Base-by-base conservation (phyloP, 441 rosid genomes). In the Aquilaria agallochum region DNA sequence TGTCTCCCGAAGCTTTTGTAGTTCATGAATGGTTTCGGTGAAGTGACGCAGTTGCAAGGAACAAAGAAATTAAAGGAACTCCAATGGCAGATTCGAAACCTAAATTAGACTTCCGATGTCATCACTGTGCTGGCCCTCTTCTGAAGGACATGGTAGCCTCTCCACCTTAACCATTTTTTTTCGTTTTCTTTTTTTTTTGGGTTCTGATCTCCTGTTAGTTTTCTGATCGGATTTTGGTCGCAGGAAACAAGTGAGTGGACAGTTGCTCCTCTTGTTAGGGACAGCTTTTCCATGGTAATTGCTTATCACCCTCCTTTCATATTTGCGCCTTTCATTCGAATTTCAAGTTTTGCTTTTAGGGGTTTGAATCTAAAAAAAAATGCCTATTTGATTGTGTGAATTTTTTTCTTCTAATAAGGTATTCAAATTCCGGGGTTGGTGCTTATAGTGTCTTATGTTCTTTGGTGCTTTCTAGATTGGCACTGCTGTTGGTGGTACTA, bases 81-180 rank as follows among this genome's bases (percentile, higher is more conserved):
- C 31, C 53, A 50, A 92, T 84, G 90, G 74, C 74, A 49, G 73
- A 73, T 75, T 70, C 81, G 9, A 78, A 64, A n/a, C 56, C 70
- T 40, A 67, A 53, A 33, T 60, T 36, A 58, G 71, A 54, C 40
- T 20, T 74, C 56, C 74, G 87, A 70, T 88, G 97, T 68, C 90
- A 87, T 79, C 97, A 93, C 66, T 94, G 98, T 60, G 98, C 97
- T 10, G 97, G 95, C 44, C 97, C 98, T 74, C 96, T 90, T 49
- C 77, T 91, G 11, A 87, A 79, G 78, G 80, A 84, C 66, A 78
- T 80, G 96, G 97, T 88, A 73, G 48, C 48, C 31, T 31, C 59
- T n/a, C 31, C 57, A 42, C 44, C 64, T 11, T 31, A 6, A 20
- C 9, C 31, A 14, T 36, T 9, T 33, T 59, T 11, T 32, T 33